phyloP scores from a whole-genome alignment of 108 stramenopile genomes.

The Nannochloropsis salina region DNA sequence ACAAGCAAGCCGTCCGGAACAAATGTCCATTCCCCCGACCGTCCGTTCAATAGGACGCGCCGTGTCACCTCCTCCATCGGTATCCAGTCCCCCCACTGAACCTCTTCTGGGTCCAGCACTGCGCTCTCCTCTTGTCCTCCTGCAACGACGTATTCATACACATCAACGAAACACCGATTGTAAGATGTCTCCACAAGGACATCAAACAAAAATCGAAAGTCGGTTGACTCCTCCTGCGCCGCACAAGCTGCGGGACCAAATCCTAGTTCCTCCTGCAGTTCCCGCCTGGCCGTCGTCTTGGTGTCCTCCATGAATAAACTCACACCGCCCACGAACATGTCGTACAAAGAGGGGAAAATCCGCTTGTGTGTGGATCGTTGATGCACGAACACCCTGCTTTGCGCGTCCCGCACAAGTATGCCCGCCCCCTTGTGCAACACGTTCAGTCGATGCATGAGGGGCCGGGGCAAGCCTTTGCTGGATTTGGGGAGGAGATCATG shows the following conservation, averaged over 20 bases:
- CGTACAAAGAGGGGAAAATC: slow-evolving; percentile 37
- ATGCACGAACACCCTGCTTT: slow-evolving; percentile 28
- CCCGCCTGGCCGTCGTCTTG: slow-evolving; percentile 21
- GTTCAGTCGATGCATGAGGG: slow-evolving; percentile 25
- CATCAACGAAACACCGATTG: slow-evolving; percentile 34
- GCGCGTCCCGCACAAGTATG: slow-evolving; percentile 21
- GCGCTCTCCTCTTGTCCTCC: background rate
- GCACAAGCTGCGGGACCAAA: background rate
- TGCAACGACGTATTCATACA: slow-evolving; percentile 24
- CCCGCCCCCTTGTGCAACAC: slow-evolving; percentile 33
- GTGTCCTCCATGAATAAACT: slow-evolving; percentile 21
- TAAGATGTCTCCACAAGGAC: slow-evolving; percentile 26
- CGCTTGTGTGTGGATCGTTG: slow-evolving; percentile 29
- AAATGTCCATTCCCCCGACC: slow-evolving; percentile 26
- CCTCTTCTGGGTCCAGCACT: slow-evolving; percentile 3
- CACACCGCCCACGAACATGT: slow-evolving; percentile 39
- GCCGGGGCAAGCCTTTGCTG: slow-evolving; percentile 23
- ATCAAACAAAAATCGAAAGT: background rate
- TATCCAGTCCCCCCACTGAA: slow-evolving; percentile 28
- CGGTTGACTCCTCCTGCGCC: background rate
- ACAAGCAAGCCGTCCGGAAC: slow-evolving; percentile 33
- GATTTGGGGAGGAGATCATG: background rate
- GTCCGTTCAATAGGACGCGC: slow-evolving; percentile 8
- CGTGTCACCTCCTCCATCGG: slow-evolving; percentile 34
- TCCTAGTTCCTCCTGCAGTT: slow-evolving; percentile 32